Base-by-base conservation (phyloP, 179 eudicot genomes). In the Spergularia azorica region DNA sequence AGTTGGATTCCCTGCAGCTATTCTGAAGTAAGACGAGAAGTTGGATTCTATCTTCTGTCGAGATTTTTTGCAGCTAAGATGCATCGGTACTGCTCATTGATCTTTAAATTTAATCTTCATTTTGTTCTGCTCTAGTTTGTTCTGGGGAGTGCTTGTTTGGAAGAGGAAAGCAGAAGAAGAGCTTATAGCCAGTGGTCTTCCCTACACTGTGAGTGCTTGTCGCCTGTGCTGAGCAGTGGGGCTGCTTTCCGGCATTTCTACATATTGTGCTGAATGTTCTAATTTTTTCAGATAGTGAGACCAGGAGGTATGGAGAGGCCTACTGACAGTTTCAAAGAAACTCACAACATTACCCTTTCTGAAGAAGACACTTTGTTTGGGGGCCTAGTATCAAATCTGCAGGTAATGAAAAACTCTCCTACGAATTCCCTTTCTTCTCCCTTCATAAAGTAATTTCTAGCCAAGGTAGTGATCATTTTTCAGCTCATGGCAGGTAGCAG, bases 221-320 rank as follows among this genome's bases (percentile, higher is more conserved):
- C 39, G 38, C 67, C 32, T 20, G 61, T 60, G 63, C 32, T 54
- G 50, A 41, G 17, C 60, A 46, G 43, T 65, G 26, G 16, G 13
- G 14, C 10, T 20, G 43, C 16, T 38, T 46, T 57, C 26, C 57
- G 17, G 41, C 69, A 10, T 71, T 65, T 43, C 15, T 38, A 21
- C 20, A 60, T 39, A 39, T 51, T 64, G 14, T 48, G 39, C 70
- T 71, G 71, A 79, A 67, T 61, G 48, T 6, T 9, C 17, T 46
- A 9, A 16, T 43, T 76, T 60, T n/a, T 83, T 63, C 87, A 94
- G 98, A 92, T 94, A 82, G 98, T 94, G 61, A 94, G 98, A 63
- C 98, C 98, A 15, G 98, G 98, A 79, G 97, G 98, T 11, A 94
- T 94, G 98, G 97, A 94, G 83, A 89, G 98, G 71, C 97, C 97